Evolutionary conservation across 2,329 filamentous ascomycete genomes (phyloP), one percentile per base, ranked within the genome.

Genomic region (Xylaria sp.): DNA sequence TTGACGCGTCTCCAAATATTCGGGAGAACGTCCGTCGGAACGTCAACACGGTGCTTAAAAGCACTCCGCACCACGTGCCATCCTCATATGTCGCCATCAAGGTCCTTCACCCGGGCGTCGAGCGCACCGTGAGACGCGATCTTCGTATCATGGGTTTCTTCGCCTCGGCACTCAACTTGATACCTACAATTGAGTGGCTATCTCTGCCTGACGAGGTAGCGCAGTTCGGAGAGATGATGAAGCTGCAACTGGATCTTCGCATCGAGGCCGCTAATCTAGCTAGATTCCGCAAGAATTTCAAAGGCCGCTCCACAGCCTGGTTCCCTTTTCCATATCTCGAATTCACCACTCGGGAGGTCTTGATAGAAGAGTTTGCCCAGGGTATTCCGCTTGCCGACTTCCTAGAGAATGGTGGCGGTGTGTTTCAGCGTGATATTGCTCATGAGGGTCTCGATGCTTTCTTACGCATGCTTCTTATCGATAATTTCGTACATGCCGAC

Each of bases 141-240:
- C 82, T 99, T 64, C 89, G 90, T 42, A 99, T 99, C 75, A 99
- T 99, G 96, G 86, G 84, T 8, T 93, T 97, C 81, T 98, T 99
- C 76, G 96, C 96, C 17, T 86, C 88, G 0, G 76, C 92, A 5
- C 90, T 99, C 73, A 97, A 98, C 79, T 82, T 87, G 1, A 91
- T 99, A 36, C 96, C 96, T 0, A 97, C 94, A 0, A 96, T 99
- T 77, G 93, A 98, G 80, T 99, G 96, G 96, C 85, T 99, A 5
- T 98, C 95, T 0, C 88, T 99, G 8, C 96, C 96, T 0, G 95
- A 98, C 73, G 96, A 99, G 79, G 96, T 98, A 2, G 82, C 86
- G 14, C 94, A 98, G 76, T 99, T 99, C 77, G 95, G 94, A 27
- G 92, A 97, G 78, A 99, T 99, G 96, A 99, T 99, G 96, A 91